Conservation (phyloP, 2,329 filamentous ascomycete species). For the Fusarium euwallaceae region DNA sequence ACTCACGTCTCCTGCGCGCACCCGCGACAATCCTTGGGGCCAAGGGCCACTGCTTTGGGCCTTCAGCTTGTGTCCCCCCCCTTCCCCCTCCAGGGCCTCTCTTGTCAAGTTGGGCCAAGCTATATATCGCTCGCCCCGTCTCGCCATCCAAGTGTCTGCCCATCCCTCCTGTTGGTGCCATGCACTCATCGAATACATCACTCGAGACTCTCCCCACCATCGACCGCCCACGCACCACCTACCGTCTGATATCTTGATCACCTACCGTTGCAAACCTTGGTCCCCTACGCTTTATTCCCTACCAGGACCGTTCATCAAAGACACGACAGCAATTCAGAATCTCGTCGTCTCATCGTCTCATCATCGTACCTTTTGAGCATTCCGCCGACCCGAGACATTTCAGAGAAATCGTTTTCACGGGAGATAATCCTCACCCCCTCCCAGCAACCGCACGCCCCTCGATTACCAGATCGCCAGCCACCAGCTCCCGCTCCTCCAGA, state of each 20-base stretch:
- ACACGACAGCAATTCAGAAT: constrained; percentile 7
- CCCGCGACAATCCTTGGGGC: constrained; percentile 22
- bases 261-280: constrained; percentile 20
- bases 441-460: constrained; percentile 27
- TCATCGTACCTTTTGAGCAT: constrained; percentile 20
- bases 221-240: constrained; percentile 39
- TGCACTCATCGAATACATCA: constrained; percentile 45
- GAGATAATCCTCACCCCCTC: constrained; percentile 16
- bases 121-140: constrained; percentile 50
- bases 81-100: not conserved
- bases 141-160: constrained; percentile 47
- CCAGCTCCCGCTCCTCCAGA: constrained; percentile 18
- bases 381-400: constrained; percentile 22
- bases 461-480: constrained; percentile 24
- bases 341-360: constrained; percentile 27
- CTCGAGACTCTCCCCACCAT: constrained; percentile 44
- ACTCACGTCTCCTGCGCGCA: constrained; percentile 27
- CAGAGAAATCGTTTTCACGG: constrained; percentile 1
- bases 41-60: constrained; percentile 16
- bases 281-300: constrained; percentile 9
- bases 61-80: not conserved
- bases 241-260: constrained; percentile 40
- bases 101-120: constrained; percentile 31
- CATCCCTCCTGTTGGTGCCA: constrained; percentile 40
- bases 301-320: constrained; percentile 5